phyloP scores from a whole-genome alignment of 805 yeast genomes.

The Candida oleophila region DNA sequence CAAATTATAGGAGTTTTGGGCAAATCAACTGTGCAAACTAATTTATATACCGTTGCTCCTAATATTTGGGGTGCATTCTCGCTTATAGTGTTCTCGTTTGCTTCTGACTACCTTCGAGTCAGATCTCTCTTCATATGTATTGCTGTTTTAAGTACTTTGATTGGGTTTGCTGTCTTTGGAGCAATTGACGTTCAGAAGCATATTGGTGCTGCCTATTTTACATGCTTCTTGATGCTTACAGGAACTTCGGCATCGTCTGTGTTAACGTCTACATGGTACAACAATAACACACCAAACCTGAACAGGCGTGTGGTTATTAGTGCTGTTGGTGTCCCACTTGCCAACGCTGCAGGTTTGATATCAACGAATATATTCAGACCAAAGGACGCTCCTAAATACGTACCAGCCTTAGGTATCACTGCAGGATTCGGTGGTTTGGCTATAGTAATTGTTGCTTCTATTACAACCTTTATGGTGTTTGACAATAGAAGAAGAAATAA shows the following conservation, averaged over 20 bases:
- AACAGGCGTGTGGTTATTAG: slow-evolving; percentile 46
- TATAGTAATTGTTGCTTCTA: slow-evolving; percentile 21
- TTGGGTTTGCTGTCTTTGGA: slow-evolving; percentile 49
- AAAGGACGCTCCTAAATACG: slow-evolving; percentile 30
- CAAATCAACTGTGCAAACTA: slow-evolving; percentile 39
- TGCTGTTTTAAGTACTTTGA: slow-evolving; percentile 38
- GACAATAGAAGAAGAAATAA: slow-evolving; percentile 44
- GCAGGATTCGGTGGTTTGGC: slow-evolving; percentile 32
- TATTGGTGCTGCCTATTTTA: slow-evolving; percentile 41
- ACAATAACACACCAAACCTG: slow-evolving; percentile 47
- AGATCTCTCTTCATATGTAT: slow-evolving; percentile 39
- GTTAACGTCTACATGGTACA: slow-evolving; percentile 50
- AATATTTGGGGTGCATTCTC: slow-evolving; percentile 48
- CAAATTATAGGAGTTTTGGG: slow-evolving; percentile 41
- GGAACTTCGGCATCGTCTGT: slow-evolving; percentile 51
- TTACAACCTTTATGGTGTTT: slow-evolving; percentile 34
- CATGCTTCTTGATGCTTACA: slow-evolving; percentile 48
- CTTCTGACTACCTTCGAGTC: slow-evolving; percentile 38
- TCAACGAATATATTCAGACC: slow-evolving; percentile 32
- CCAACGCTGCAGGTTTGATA: slow-evolving; percentile 32
- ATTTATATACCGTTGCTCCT: slow-evolving; percentile 48
- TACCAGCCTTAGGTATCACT: slow-evolving; percentile 29
- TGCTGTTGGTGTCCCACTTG: slow-evolving; percentile 42
- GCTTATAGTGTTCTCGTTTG: slow-evolving; percentile 35
- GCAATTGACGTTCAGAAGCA: slow-evolving; percentile 39